Conservation (phyloP, 208 protist species). For the Balamuthia mandrillaris region DNA sequence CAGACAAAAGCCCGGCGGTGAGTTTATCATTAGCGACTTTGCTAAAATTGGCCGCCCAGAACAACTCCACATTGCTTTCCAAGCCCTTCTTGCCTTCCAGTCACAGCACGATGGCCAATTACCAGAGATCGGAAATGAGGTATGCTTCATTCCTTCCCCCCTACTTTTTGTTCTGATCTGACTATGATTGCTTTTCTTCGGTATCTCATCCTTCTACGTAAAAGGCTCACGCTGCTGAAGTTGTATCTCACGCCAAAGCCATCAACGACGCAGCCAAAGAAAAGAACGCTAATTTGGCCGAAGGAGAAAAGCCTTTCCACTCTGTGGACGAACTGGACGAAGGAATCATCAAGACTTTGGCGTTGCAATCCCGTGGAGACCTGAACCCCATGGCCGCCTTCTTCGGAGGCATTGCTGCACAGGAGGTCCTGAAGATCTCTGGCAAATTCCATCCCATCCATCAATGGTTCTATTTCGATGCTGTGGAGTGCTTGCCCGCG, state of each 20-base stretch:
- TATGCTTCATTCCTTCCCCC: constrained; percentile 51
- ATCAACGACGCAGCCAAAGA: constrained; percentile 6
- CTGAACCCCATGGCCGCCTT: constrained; percentile 70
- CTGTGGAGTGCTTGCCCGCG: constrained; percentile 74
- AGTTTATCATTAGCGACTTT: too few species aligned
- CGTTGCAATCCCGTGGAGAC: constrained; percentile 58
- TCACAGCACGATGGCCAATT: neutral
- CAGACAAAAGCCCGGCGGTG: too few species aligned
- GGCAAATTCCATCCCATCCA: constrained; percentile 92
- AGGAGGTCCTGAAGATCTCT: constrained; percentile 90
- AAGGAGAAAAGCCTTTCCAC: too few species aligned
- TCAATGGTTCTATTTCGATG: constrained; percentile 88
- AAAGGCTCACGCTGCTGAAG: constrained; percentile 29
- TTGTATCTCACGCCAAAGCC: constrained; percentile 20
- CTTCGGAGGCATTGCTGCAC: constrained; percentile 80
- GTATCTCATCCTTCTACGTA: too few species aligned
- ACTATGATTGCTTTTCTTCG: too few species aligned
- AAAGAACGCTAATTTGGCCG: too few species aligned
- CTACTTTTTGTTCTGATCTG: too few species aligned
- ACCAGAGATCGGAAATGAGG: constrained; percentile 23
- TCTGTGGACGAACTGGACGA: constrained; percentile 63
- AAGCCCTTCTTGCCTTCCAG: neutral
- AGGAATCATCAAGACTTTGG: constrained; percentile 50
- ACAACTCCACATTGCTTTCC: constrained; percentile 41
- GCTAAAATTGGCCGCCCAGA: constrained; percentile 64